Conservation (phyloP, 2,329 filamentous ascomycete genomes). For the Septoria linicola region DNA sequence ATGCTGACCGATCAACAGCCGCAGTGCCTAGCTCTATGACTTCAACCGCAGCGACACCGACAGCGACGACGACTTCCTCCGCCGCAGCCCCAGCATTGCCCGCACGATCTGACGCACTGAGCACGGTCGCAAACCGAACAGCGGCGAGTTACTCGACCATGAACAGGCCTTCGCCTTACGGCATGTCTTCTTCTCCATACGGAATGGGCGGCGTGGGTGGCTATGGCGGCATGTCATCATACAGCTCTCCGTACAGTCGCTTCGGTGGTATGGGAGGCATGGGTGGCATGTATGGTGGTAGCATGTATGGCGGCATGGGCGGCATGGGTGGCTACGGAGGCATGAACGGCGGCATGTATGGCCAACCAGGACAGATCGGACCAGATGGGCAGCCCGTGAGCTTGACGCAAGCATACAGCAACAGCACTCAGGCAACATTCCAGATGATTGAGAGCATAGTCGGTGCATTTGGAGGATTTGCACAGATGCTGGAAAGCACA, state of each 20-base stretch:
- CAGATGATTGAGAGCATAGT: slow-evolving; percentile 98
- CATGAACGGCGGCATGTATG: slow-evolving; percentile 36
- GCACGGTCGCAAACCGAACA: slow-evolving; percentile 80
- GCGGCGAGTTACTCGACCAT: slow-evolving; percentile 71
- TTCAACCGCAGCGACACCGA: slow-evolving; percentile 36
- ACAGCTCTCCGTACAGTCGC: slow-evolving; percentile 49
- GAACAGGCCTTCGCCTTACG: slow-evolving; percentile 41
- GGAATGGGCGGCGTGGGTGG: slow-evolving; percentile 46
- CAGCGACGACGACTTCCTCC: slow-evolving; percentile 43
- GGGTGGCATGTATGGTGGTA: slow-evolving; percentile 20
- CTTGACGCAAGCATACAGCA: slow-evolving; percentile 90
- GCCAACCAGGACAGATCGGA: slow-evolving; percentile 51
- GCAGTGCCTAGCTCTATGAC: slow-evolving; percentile 46
- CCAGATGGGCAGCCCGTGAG: slow-evolving; percentile 83
- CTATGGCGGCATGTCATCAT: slow-evolving; percentile 38
- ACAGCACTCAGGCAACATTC: slow-evolving; percentile 93
- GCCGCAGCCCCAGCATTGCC: slow-evolving; percentile 67
- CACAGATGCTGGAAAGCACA: slow-evolving; percentile 98
- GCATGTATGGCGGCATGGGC: slow-evolving; percentile 19
- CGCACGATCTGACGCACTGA: slow-evolving; percentile 74
- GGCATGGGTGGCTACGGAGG: slow-evolving; percentile 37
- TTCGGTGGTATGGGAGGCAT: slow-evolving; percentile 46
- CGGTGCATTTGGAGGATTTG: slow-evolving; percentile 92
- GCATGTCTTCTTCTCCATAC: slow-evolving; percentile 51
- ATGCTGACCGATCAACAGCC: slow-evolving; percentile 41